Base-by-base conservation (phyloP, 2,329 filamentous ascomycete genomes). In the Dactylellina leptospora region DNA sequence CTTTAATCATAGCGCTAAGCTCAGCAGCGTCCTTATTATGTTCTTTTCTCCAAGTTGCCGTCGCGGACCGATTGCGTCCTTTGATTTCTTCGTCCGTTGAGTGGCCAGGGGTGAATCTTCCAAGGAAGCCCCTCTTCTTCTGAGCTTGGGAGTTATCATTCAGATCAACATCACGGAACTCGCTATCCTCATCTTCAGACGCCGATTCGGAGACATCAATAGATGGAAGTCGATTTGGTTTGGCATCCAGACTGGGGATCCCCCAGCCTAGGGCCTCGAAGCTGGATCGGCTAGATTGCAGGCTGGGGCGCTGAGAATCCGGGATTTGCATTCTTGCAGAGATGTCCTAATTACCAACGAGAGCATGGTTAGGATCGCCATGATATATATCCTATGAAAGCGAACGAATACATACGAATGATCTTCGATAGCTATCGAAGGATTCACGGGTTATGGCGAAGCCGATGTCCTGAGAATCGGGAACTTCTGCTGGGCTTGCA, bases 391-490 rank as follows among this genome's bases (percentile, higher is more conserved):
- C n/a, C 28, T 2, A 27, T 22, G 68, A 55, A 16, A 55, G 18
- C 48, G n/a, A 20, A 10, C 36, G n/a, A 11, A 84, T 89, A 76
- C 68, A 27, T 85, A 96, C 93, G 82, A 97, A 97, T 74, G 93
- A 97, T 77, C 95, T 88, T 74, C 95, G 86, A 81, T 97, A 97
- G 2, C 93, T 96, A 79, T 97, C 95, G 78, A 97, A 97, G 1
- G 93, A 97, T 81, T 97, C 95, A 77, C 93, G 87, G 36, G 93
- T 96, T 79, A 97, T 97, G 74, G 90, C 92, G 79, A 97, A 97
- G 11, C 90, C 92, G 79, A 97, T 93, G 76, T 77, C 76, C 20
- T 66, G 55, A 25, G 72, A 63, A 51, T 74, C 72, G 20, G 66
- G 71, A 63, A 86, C 82, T 78, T 87, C 85, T 74, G 86, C 85